Evolutionary conservation across 2,329 filamentous ascomycete species (phyloP).

Genomic region (Neurospora crassa): DNA sequence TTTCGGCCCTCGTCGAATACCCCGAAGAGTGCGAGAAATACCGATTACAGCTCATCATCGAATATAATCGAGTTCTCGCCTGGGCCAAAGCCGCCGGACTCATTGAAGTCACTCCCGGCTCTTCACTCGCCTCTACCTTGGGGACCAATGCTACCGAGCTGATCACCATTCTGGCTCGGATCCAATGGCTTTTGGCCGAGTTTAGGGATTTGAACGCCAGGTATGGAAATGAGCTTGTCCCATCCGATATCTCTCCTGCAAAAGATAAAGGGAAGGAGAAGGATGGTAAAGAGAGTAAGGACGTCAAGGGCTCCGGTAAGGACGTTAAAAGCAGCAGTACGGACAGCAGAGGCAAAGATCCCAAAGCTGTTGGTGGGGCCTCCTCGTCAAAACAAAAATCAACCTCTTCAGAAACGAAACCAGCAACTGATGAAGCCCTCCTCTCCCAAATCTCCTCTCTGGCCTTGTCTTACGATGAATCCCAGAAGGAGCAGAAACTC

Average conservation of each 20-base stretch:
- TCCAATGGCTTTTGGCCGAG: constrained; percentile 18
- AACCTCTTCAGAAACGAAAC: not conserved
- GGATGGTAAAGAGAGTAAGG: not conserved
- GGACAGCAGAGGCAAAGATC: not conserved
- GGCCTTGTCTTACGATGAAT: constrained; percentile 16
- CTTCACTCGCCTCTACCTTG: constrained; percentile 4
- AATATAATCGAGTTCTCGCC: constrained; percentile 19
- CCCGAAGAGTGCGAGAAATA: constrained; percentile 18
- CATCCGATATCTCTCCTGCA: not conserved
- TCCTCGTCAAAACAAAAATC: not conserved
- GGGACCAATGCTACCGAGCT: constrained; percentile 15
- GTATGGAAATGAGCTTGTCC: constrained; percentile 14
- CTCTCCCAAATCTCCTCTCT: constrained; percentile 11
- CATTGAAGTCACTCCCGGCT: constrained; percentile 1
- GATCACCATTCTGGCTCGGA: constrained; percentile 15
- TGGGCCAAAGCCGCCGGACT: constrained; percentile 19
- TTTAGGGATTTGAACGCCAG: constrained; percentile 18
- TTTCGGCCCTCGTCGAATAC: constrained; percentile 19
- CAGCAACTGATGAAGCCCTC: not conserved
- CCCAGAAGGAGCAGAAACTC: not conserved
- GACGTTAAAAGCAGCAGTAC: not conserved
- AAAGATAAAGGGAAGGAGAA: not conserved
- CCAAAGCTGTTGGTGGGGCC: not conserved
- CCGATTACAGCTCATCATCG: constrained; percentile 19
- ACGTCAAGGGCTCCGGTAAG: not conserved